phyloP scores from a whole-genome alignment of 192 early-diverging fungal species.

The Lobosporangium transversale region DNA sequence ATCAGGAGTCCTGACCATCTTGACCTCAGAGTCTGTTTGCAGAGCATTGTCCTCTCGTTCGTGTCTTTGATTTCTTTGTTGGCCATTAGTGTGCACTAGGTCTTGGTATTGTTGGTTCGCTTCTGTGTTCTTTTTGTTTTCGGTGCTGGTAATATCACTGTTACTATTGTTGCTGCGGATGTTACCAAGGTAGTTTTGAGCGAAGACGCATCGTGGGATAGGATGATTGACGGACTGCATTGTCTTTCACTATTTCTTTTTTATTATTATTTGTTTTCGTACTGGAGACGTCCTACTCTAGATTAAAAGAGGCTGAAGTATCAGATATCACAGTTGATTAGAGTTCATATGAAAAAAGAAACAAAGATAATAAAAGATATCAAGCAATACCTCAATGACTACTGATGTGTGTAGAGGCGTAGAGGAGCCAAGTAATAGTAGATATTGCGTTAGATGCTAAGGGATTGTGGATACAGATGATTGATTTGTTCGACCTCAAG shows the following conservation, averaged over 20 bases:
- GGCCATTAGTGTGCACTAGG: slow-evolving; percentile 2
- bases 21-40: too few relatives aligned
- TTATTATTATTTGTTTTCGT: neutral
- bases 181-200: slow-evolving; percentile 29
- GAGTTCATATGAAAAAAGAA: too few relatives aligned
- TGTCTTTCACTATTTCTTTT: neutral
- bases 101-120: slow-evolving; percentile 31
- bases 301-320: too few relatives aligned
- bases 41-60: too few relatives aligned
- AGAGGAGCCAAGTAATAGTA: too few relatives aligned
- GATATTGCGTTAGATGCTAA: too few relatives aligned
- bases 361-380: too few relatives aligned
- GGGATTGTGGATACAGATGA: neutral
- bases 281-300: too few relatives aligned
- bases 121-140: slow-evolving; percentile 23
- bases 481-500: neutral
- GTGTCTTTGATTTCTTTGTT: slow-evolving; percentile 6
- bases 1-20: too few relatives aligned
- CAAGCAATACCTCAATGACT: too few relatives aligned
- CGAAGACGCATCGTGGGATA: slow-evolving; percentile 21
- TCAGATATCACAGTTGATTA: too few relatives aligned
- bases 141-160: neutral
- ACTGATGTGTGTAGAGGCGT: too few relatives aligned
- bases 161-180: neutral
- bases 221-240: slow-evolving; percentile 26